Evolutionary conservation across 176 grass and related monocot species (phyloP), one percentile per base, ranked within the genome.

Genomic region (Metroxylon sagu): DNA sequence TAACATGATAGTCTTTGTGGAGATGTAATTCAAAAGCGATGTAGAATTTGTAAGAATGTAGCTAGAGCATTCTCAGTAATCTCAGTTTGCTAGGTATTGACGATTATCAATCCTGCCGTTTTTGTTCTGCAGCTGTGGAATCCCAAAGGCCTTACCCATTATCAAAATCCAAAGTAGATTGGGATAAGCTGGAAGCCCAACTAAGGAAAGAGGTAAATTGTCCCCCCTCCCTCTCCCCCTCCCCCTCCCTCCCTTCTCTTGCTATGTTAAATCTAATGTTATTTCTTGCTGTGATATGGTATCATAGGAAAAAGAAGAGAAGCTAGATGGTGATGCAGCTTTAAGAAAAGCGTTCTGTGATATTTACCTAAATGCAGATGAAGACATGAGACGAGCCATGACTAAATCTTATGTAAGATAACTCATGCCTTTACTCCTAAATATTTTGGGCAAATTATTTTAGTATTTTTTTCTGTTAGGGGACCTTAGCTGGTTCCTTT

Each of bases 261-360:
- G 49, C 19, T 53, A 23, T 16, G 23, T 16, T 29, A 14, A 14
- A 43, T 3, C 35, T 43, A 43, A 43, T 57, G 10, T 35, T 30
- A 2, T 26, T 53, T 57, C 0, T 43, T 43, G 35, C 2, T 43
- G 35, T 43, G 35, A 43, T 29, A 16, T 3, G 7, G 18, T 60
- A 23, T 71, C 58, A 28, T 75, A 95, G 89, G 89, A 95, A 77
- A 95, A 95, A 60, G 81, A 89, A 0, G 89, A 95, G 49, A 88
- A 95, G 23, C 89, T 95, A 18, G 85, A 85, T 43, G 85, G 89
- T 64, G 89, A 95, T 80, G 89, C 89, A 51, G 89, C 89, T 50
- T 57, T 95, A 75, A 95, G 85, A 64, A 95, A 89, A 14, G 68
- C 89, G 23, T 95, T 95, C 78, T 70, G 60, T 5, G 74, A 81